Percentiles rank a stretch among this genome's conserved stretches.
Conservation (phyloP, 2,329 filamentous ascomycete species). For the Talaromyces islandicus region DNA sequence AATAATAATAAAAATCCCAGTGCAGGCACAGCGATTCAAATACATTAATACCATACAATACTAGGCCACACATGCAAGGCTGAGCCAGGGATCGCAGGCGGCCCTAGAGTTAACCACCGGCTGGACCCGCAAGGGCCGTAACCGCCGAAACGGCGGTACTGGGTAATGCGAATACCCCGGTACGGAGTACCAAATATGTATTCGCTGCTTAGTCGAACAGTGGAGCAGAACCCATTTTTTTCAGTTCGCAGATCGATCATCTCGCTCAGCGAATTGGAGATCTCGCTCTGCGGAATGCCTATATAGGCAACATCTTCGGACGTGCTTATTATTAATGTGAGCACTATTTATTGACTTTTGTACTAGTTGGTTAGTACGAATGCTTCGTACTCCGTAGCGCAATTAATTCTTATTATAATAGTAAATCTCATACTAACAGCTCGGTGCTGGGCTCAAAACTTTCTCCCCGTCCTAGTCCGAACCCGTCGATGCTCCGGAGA, state of each 20-base stretch:
- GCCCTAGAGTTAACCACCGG: too few species aligned
- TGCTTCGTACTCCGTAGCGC: background rate
- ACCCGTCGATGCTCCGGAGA: background rate
- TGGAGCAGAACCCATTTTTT: background rate
- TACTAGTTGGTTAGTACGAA: background rate
- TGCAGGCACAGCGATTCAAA: too few species aligned
- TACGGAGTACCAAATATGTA: too few species aligned
- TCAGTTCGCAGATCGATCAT: background rate
- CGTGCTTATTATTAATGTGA: background rate
- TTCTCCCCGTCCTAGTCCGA: background rate
- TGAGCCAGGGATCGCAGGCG: too few species aligned
- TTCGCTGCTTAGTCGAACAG: background rate
- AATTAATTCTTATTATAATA: background rate
- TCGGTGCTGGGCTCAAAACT: background rate
- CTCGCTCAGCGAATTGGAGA: background rate
- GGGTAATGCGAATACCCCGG: background rate
- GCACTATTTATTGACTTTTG: background rate
- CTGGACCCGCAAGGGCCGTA: too few species aligned
- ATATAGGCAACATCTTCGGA: background rate
- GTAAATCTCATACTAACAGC: background rate
- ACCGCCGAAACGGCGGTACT: background rate
- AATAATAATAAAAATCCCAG: too few species aligned
- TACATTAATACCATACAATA: too few species aligned
- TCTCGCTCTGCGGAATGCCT: background rate
- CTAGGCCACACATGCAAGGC: too few species aligned